These are phyloP conservation scores for Rhizomucor miehei DNA, from an alignment of 371 early-diverging fungal species.

Conservation along the genomic window DNA sequence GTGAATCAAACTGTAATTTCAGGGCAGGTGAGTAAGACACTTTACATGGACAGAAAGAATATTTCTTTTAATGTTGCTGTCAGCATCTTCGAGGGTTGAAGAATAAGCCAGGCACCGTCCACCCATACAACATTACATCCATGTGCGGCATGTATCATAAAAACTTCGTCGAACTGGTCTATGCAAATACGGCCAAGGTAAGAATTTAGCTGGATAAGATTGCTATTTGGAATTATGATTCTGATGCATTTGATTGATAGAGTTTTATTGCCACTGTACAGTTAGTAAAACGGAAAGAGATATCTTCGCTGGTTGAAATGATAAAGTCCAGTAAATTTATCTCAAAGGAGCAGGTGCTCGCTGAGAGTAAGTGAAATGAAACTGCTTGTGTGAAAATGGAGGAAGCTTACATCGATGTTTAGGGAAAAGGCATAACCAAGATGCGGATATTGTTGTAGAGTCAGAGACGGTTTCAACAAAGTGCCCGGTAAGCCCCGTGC, in stretches of 20 bases:
- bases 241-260: slow-evolving; percentile 12
- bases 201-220: neutral
- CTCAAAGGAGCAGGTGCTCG: slow-evolving; percentile 44
- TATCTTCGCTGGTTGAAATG: slow-evolving; percentile 37
- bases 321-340: slow-evolving; percentile 36
- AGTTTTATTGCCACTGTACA: slow-evolving; percentile 42
- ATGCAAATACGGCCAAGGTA: slow-evolving; percentile 56
- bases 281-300: slow-evolving; percentile 43
- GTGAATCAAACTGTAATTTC: slow-evolving; percentile 44
- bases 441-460: slow-evolving; percentile 51
- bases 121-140: slow-evolving; percentile 56
- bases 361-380: slow-evolving; percentile 38
- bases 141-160: slow-evolving; percentile 25
- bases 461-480: slow-evolving; percentile 54
- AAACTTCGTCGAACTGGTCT: slow-evolving; percentile 56
- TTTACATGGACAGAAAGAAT: neutral
- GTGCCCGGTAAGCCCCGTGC: slow-evolving; percentile 47
- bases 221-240: no score
- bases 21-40: slow-evolving; percentile 36
- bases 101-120: slow-evolving; percentile 60
- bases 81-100: slow-evolving; percentile 58
- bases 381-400: neutral
- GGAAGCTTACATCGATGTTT: slow-evolving; percentile 1
- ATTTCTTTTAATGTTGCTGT: neutral
- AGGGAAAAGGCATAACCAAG: slow-evolving; percentile 37